These are phyloP conservation scores for Backusella morwellensis DNA, from an alignment of 192 early-diverging fungal species.

Conservation along the genomic window DNA sequence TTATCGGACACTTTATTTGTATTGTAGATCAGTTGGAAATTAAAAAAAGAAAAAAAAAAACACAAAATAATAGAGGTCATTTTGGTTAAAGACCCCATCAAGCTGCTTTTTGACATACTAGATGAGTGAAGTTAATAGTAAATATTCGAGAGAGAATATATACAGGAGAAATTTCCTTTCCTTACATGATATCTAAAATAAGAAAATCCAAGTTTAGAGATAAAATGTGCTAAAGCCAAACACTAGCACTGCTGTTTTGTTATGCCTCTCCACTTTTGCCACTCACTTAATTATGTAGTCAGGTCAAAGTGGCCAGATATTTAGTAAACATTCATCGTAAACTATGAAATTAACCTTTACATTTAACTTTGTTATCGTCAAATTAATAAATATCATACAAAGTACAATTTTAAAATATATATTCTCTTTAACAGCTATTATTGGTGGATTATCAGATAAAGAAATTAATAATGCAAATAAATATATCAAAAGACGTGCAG, in stretches of 20 bases:
- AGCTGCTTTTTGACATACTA: background rate
- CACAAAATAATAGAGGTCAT: background rate
- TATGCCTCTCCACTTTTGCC: background rate
- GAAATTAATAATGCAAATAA: background rate
- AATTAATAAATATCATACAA: background rate
- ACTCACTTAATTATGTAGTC: background rate
- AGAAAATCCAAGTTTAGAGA: background rate
- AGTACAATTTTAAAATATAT: background rate
- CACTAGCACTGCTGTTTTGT: background rate
- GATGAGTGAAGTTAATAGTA: background rate
- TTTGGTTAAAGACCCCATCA: background rate
- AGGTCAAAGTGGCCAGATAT: background rate
- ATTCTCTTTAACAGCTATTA: background rate
- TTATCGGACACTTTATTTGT: background rate
- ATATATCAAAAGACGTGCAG: background rate
- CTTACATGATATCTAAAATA: background rate
- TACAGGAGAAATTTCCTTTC: background rate
- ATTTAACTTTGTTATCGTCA: background rate
- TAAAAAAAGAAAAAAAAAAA: background rate
- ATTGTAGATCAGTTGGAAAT: background rate
- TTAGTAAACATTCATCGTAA: background rate
- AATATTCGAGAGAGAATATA: background rate
- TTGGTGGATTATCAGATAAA: background rate
- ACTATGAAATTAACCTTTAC: background rate
- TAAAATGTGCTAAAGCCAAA: background rate